Evolutionary conservation across 306 rosid species (phyloP).

Genomic region (Astragalus membranaceus): DNA sequence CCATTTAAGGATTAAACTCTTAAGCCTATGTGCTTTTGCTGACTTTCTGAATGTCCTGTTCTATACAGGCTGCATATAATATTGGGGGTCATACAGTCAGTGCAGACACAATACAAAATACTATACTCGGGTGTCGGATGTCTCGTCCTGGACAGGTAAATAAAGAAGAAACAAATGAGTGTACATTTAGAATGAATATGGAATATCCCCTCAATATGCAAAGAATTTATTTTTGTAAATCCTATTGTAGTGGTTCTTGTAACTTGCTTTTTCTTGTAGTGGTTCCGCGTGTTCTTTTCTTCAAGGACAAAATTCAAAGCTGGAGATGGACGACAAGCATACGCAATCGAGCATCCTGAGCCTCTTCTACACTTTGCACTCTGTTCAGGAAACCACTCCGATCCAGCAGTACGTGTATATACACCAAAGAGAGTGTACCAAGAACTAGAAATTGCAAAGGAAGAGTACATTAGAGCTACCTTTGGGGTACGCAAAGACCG

Average conservation of each 20-base stretch:
- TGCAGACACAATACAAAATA: slow-evolving; percentile 71
- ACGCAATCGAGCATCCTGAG: slow-evolving; percentile 53
- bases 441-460: slow-evolving; percentile 77
- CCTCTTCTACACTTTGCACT: slow-evolving; percentile 89
- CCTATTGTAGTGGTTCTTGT: neutral
- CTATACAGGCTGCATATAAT: slow-evolving; percentile 82
- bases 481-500: slow-evolving; percentile 67
- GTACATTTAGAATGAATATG: neutral
- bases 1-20: neutral
- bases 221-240: neutral
- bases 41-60: slow-evolving; percentile 8
- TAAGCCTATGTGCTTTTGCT: neutral
- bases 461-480: slow-evolving; percentile 65
- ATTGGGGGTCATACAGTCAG: slow-evolving; percentile 77
- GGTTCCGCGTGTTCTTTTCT: slow-evolving; percentile 71
- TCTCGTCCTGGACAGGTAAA: slow-evolving; percentile 81
- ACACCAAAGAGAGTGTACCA: slow-evolving; percentile 53
- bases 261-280: slow-evolving; percentile 36
- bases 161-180: neutral
- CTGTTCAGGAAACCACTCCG: slow-evolving; percentile 90
- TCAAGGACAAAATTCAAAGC: slow-evolving; percentile 56
- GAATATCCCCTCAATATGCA: neutral
- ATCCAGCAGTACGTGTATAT: slow-evolving; percentile 86
- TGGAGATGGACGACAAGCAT: slow-evolving; percentile 71
- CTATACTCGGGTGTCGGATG: slow-evolving; percentile 79